Percentiles rank a stretch among this genome's conserved stretches.
phyloP scores from a whole-genome alignment of 2,329 filamentous ascomycete species.

The Hypocrella siamensis region DNA sequence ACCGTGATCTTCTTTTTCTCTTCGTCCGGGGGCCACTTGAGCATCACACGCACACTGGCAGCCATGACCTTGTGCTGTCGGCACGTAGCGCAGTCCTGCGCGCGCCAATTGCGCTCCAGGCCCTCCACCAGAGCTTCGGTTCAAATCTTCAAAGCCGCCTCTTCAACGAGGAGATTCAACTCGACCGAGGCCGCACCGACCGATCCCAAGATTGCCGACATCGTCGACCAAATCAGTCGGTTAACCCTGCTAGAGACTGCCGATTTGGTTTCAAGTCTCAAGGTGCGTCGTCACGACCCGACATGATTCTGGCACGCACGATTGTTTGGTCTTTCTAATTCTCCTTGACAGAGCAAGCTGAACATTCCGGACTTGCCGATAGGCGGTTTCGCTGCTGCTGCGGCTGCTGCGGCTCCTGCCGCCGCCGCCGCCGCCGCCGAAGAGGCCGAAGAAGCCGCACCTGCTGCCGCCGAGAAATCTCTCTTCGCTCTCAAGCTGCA shows the following conservation, averaged over 20 bases:
- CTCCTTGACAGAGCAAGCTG: slow-evolving; percentile 53
- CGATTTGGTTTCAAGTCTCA: slow-evolving; percentile 84
- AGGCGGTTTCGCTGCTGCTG: slow-evolving; percentile 71
- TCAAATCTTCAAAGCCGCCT: slow-evolving; percentile 28
- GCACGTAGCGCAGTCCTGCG: slow-evolving; percentile 48
- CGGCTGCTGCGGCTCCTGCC: slow-evolving; percentile 48
- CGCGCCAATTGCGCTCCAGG: slow-evolving; percentile 41
- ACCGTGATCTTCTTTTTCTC: no score
- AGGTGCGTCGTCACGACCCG: slow-evolving; percentile 55
- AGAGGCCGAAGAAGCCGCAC: slow-evolving; percentile 78
- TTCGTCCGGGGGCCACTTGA: slow-evolving; percentile 3
- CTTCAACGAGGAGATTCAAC: slow-evolving; percentile 62
- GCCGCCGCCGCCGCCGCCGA: slow-evolving; percentile 50
- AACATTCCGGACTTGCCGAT: slow-evolving; percentile 98
- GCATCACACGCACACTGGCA: slow-evolving; percentile 13
- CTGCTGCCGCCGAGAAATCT: slow-evolving; percentile 85
- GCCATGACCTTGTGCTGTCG: slow-evolving; percentile 49
- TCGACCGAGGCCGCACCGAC: slow-evolving; percentile 56
- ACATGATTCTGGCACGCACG: neutral
- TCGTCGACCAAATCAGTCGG: slow-evolving; percentile 97
- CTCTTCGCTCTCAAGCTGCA: slow-evolving; percentile 93
- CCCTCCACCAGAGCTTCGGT: slow-evolving; percentile 29
- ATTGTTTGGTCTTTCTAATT: slow-evolving; percentile 1
- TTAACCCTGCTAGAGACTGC: slow-evolving; percentile 96
- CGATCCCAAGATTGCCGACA: slow-evolving; percentile 84